phyloP scores from a whole-genome alignment of 2,329 filamentous ascomycete genomes.

The Aspergillus novofumigatus region DNA sequence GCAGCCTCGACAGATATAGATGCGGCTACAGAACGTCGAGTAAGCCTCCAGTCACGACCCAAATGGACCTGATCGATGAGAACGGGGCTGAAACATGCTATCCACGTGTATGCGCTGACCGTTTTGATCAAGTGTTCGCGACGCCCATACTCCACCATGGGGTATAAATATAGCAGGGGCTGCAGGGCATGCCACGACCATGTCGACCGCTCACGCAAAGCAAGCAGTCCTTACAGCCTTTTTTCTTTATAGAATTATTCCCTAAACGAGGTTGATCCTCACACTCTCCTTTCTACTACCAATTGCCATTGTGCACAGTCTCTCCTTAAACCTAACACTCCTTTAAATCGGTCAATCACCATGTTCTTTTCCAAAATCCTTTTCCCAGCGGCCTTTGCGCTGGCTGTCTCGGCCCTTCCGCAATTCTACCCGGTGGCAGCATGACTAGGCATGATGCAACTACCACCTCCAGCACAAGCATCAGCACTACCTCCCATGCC shows the following conservation, averaged over 20 bases:
- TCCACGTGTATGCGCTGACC: neutral
- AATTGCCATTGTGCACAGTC: no score
- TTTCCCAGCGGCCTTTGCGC: slow-evolving; percentile 5
- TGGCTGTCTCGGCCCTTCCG: slow-evolving; percentile 7
- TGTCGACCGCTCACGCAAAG: neutral
- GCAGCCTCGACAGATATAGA: neutral
- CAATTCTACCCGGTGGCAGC: no score
- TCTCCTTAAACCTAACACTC: no score
- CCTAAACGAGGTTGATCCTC: neutral
- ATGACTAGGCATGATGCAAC: no score
- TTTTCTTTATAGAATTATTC: neutral
- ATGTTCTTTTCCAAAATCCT: slow-evolving; percentile 11
- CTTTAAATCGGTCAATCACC: neutral
- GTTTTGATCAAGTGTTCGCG: neutral
- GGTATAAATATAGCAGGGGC: neutral
- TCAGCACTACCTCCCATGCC: no score
- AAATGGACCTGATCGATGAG: neutral
- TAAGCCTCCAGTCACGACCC: neutral
- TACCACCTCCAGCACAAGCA: no score
- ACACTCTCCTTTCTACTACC: neutral
- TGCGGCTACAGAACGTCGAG: neutral
- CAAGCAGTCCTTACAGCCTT: neutral
- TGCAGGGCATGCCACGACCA: neutral
- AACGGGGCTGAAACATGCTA: neutral
- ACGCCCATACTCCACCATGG: neutral